Evolutionary conservation across 352 stramenopile genomes (phyloP).

Genomic region (Hyaloperonospora brassicae): DNA sequence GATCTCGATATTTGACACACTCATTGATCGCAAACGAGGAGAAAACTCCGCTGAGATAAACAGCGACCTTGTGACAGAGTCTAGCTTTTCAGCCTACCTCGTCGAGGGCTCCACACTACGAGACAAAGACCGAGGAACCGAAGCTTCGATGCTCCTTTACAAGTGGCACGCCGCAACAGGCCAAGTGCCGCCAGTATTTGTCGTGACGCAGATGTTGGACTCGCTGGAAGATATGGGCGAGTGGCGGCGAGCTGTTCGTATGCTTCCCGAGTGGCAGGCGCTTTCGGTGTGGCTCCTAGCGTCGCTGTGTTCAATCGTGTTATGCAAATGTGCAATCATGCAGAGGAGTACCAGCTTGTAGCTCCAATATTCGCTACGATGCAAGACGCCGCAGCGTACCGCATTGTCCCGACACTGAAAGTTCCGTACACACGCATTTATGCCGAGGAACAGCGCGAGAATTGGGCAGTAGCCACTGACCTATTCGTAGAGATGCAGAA

Average conservation of each 20-base stretch:
- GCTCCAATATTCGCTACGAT: slow-evolving; percentile 67
- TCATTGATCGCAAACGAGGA: slow-evolving; percentile 15
- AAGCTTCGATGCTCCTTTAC: slow-evolving; percentile 29
- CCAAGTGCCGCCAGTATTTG: slow-evolving; percentile 19
- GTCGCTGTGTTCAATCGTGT: slow-evolving; percentile 43
- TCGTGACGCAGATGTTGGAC: slow-evolving; percentile 39
- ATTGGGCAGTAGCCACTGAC: slow-evolving; percentile 60
- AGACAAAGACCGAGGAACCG: slow-evolving; percentile 28
- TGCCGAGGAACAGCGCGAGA: slow-evolving; percentile 49
- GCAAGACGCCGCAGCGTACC: slow-evolving; percentile 40
- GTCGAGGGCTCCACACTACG: slow-evolving; percentile 22
- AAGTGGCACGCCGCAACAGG: slow-evolving; percentile 29
- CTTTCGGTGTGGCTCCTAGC: slow-evolving; percentile 37
- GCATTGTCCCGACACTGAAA: slow-evolving; percentile 40
- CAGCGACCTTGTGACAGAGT: slow-evolving; percentile 26
- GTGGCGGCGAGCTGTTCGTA: slow-evolving; percentile 39
- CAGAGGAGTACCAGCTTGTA: slow-evolving; percentile 37
- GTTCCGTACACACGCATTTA: slow-evolving; percentile 74
- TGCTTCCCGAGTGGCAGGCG: slow-evolving; percentile 38
- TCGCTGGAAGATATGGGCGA: slow-evolving; percentile 37
- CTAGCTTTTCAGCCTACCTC: slow-evolving; percentile 37
- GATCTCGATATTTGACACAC: slow-evolving; percentile 29
- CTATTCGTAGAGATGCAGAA: slow-evolving; percentile 73
- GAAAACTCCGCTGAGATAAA: slow-evolving; percentile 13
- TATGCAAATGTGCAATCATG: slow-evolving; percentile 63